Conservation (phyloP, 768 basidiomycete species). For the Mycena capillaripes region DNA sequence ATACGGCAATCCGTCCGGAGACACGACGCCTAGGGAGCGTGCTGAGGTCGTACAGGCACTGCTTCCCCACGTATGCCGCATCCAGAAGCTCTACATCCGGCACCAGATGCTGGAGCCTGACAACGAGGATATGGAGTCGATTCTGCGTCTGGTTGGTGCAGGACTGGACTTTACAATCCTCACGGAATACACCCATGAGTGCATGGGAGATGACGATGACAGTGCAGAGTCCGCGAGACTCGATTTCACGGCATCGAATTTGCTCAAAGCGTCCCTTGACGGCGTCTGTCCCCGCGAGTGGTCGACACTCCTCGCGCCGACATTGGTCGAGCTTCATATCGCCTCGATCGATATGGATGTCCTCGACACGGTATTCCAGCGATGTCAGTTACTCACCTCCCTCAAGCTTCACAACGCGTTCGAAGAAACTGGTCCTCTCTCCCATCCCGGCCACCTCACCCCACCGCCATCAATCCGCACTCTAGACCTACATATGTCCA, state of each 20-base stretch:
- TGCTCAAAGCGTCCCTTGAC: constrained; percentile 10
- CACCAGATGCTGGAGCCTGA: constrained; percentile 14
- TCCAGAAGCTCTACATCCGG: constrained; percentile 23
- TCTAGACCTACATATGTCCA: constrained; percentile 9
- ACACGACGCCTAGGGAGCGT: constrained; percentile 15
- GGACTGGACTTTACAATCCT: constrained; percentile 14
- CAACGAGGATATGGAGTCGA: constrained; percentile 8
- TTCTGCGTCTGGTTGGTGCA: neutral
- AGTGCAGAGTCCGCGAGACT: neutral
- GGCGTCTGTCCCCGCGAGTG: constrained; percentile 7
- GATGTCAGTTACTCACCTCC: constrained; percentile 5
- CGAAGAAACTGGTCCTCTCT: neutral
- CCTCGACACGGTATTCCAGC: constrained; percentile 13
- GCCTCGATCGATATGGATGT: neutral
- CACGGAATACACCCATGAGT: constrained; percentile 14
- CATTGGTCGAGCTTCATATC: constrained; percentile 9
- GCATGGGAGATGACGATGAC: neutral
- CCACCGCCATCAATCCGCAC: constrained; percentile 4
- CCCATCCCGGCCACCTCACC: neutral
- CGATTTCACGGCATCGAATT: constrained; percentile 7
- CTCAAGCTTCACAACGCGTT: neutral
- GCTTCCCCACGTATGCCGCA: constrained; percentile 12
- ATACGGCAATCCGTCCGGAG: constrained; percentile 7
- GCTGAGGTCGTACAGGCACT: constrained; percentile 16
- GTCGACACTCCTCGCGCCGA: constrained; percentile 11